Base-by-base conservation (phyloP, 169 alveolate species). In the Eimeria praecox region DNA sequence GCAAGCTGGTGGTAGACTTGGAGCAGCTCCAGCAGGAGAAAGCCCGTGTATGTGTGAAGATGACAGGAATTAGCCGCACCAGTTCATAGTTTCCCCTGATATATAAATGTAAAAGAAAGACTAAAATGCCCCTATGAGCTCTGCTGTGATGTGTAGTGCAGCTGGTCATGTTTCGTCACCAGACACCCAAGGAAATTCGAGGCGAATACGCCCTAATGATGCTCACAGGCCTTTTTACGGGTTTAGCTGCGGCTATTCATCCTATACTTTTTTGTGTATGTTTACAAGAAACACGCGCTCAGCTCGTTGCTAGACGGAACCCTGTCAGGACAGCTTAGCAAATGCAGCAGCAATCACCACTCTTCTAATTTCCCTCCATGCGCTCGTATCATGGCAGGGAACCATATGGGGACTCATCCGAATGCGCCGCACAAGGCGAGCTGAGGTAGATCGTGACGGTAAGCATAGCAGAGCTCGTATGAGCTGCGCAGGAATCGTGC, bases 161-260 rank as follows among this genome's bases (percentile, higher is more conserved):
- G 90, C 90, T 82, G 35, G 44, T 73, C 33, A 52, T 52, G 73
- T 82, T 82, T 49, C 90, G 90, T 35, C 90, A 82, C 71, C 90
- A 82, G 73, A 82, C 90, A 12, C 90, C 90, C 69, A 82, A 82
- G 71, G 90, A 82, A 52, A 52, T 82, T 9, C 73, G 90, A 8
- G 52, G 90, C 24, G 90, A 82, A 52, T 82, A 82, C 27, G 14
- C 49, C 4, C 90, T 49, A 82, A 82, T 82, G 90, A 82, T 82
- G 90, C 90, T 82, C 42, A 82, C 90, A 12, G 90, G 90, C 38
- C 90, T 82, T n/a, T 46, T 52, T 49, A 82, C 90, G 18, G 90
- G 90, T 24, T 49, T 82, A 12, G 90, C 90, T 52, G 90, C 90
- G n/a, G 90, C 90, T 3, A 82, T 82, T 9, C 90, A 82, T 35